Evolutionary conservation across 805 yeast species (phyloP).

Genomic region (Maudiozyma pseudohumilis): DNA sequence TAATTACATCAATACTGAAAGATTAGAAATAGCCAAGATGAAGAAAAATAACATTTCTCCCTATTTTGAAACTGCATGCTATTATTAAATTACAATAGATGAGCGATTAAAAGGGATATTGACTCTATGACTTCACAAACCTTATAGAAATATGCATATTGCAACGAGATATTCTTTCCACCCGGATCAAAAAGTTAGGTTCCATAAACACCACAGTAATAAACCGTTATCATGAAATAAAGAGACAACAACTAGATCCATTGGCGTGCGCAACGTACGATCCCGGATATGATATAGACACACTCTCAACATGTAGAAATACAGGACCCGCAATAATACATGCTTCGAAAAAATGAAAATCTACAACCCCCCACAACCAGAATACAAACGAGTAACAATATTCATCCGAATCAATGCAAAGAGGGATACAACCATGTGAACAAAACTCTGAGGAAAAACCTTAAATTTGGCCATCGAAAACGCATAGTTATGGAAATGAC

Average conservation of each 20-base stretch:
- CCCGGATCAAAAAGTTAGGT: background rate
- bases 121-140: constrained; percentile 22
- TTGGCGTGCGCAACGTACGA: too few species aligned
- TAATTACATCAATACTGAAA: background rate
- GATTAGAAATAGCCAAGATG: background rate
- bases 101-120: constrained; percentile 34
- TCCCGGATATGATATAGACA: too few species aligned
- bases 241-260: too few species aligned
- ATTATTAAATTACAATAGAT: constrained; percentile 29
- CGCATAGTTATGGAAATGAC: constrained; percentile 26
- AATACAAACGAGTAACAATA: background rate
- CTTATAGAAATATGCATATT: constrained; percentile 1
- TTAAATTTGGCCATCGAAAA: constrained; percentile 11
- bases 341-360: background rate
- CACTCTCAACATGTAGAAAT: too few species aligned
- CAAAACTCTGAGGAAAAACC: constrained; percentile 11
- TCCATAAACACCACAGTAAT: background rate
- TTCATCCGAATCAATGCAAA: background rate
- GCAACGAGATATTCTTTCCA: background rate
- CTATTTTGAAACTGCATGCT: constrained; percentile 33
- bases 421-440: background rate
- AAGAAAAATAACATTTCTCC: constrained; percentile 21
- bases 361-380: background rate
- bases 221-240: background rate
- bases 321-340: too few species aligned